phyloP scores from a whole-genome alignment of 108 stramenopile genomes.

The Poteriospumella lacustris region DNA sequence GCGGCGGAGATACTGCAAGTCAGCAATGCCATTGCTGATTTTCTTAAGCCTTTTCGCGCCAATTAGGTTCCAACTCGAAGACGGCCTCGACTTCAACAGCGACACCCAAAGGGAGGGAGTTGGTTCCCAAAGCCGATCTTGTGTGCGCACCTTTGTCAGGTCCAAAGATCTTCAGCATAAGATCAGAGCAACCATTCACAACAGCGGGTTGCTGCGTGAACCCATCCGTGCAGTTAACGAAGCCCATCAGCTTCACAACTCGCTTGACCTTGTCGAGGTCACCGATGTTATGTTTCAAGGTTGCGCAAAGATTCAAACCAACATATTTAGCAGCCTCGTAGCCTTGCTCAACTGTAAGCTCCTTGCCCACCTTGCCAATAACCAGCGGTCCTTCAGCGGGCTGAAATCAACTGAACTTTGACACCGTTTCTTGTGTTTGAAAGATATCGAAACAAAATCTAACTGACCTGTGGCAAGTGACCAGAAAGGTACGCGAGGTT shows the following conservation, averaged over 20 bases:
- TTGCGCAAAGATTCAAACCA: slow-evolving; percentile 64
- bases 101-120: slow-evolving; percentile 60
- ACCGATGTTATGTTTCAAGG: slow-evolving; percentile 33
- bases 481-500: slow-evolving; percentile 24
- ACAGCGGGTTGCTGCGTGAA: slow-evolving; percentile 61
- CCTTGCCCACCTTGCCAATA: slow-evolving; percentile 68
- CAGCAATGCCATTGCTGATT: too few relatives aligned
- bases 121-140: slow-evolving; percentile 63
- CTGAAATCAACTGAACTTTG: background rate
- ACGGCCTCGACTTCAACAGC: slow-evolving; percentile 66
- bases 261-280: slow-evolving; percentile 56
- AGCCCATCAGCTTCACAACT: slow-evolving; percentile 59
- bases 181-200: slow-evolving; percentile 65
- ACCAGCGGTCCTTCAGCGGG: slow-evolving; percentile 64
- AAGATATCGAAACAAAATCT: background rate
- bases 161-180: slow-evolving; percentile 62
- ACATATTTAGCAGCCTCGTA: slow-evolving; percentile 74
- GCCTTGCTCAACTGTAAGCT: slow-evolving; percentile 66
- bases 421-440: background rate
- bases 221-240: slow-evolving; percentile 64
- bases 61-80: slow-evolving; percentile 57
- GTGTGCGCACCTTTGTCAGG: slow-evolving; percentile 55
- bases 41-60: too few relatives aligned
- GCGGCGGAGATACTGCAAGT: too few relatives aligned
- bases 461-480: slow-evolving; percentile 9